These are phyloP conservation scores for Akanthomyces lecanii DNA, from an alignment of 2,329 filamentous ascomycete species.

Conservation along the genomic window DNA sequence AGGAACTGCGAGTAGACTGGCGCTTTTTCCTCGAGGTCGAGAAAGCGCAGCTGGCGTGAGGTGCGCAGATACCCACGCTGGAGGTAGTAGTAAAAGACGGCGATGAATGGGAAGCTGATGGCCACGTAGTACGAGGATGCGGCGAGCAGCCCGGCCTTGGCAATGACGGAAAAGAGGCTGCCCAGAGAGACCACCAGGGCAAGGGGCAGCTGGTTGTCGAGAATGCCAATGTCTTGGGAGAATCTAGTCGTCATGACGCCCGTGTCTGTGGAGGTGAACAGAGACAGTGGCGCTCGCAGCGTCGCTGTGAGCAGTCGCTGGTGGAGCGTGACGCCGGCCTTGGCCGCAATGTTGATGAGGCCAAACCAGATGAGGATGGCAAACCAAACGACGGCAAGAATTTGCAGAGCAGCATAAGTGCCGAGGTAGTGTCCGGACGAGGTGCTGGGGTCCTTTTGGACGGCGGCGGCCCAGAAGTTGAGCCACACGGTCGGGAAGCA, in stretches of 20 bases:
- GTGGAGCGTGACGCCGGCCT: slow-evolving; percentile 26
- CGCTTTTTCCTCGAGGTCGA: slow-evolving; percentile 40
- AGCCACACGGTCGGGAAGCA: slow-evolving; percentile 32
- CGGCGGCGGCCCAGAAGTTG: slow-evolving; percentile 28
- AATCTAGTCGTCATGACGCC: slow-evolving; percentile 42
- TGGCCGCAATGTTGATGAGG: slow-evolving; percentile 26
- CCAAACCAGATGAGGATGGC: slow-evolving; percentile 26
- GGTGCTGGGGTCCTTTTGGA: slow-evolving; percentile 8
- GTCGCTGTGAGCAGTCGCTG: slow-evolving; percentile 24
- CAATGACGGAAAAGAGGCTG: slow-evolving; percentile 32
- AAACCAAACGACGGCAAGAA: slow-evolving; percentile 22
- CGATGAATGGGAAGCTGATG: slow-evolving; percentile 40
- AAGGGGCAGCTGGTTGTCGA: slow-evolving; percentile 39
- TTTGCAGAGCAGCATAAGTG: slow-evolving; percentile 25
- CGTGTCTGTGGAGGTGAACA: slow-evolving; percentile 37
- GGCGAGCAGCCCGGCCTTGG: slow-evolving; percentile 25
- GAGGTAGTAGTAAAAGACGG: slow-evolving; percentile 40
- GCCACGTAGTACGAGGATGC: slow-evolving; percentile 31
- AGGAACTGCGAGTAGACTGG: slow-evolving; percentile 38
- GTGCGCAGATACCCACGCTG: slow-evolving; percentile 39
- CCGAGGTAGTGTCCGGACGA: slow-evolving; percentile 24
- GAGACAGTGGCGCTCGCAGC: slow-evolving; percentile 35
- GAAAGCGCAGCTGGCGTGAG: slow-evolving; percentile 38
- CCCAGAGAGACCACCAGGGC: slow-evolving; percentile 30
- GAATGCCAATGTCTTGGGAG: slow-evolving; percentile 40